Evolutionary conservation across 31 red algal genomes (phyloP).

Genomic region (Porphyra umbilicalis): DNA sequence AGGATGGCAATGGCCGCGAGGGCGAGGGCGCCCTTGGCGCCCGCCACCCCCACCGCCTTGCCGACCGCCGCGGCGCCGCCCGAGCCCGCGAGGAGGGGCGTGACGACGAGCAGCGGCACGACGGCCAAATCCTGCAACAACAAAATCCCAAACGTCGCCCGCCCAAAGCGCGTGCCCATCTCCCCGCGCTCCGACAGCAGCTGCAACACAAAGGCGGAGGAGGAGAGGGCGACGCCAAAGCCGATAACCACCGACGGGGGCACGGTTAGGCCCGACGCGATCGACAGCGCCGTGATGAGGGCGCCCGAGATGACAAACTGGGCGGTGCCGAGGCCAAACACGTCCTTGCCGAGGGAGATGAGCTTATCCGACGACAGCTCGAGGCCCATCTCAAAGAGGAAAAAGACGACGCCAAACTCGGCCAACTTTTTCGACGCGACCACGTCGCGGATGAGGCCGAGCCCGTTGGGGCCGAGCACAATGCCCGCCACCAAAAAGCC

Average conservation of each 20-base stretch:
- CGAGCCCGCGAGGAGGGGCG: constrained; percentile 70
- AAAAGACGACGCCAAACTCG: constrained; percentile 95
- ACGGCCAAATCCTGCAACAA: constrained; percentile 95
- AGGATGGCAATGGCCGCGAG: constrained; percentile 68
- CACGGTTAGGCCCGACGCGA: constrained; percentile 38
- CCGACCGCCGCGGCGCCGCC: constrained; percentile 61
- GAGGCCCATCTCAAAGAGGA: constrained; percentile 98
- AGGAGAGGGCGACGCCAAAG: constrained; percentile 76
- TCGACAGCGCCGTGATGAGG: constrained; percentile 34
- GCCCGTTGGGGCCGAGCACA: constrained; percentile 85
- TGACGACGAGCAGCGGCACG: constrained; percentile 86
- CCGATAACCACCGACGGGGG: constrained; percentile 69
- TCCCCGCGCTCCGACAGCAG: constrained; percentile 79
- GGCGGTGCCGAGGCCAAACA: constrained; percentile 84
- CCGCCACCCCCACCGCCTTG: constrained; percentile 66
- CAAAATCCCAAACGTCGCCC: constrained; percentile 89
- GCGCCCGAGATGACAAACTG: constrained; percentile 82
- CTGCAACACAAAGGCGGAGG: constrained; percentile 98
- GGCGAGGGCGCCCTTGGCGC: constrained; percentile 68
- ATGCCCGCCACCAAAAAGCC: constrained; percentile 92
- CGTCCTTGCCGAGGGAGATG: constrained; percentile 74
- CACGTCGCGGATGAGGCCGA: constrained; percentile 78
- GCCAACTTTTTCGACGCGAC: constrained; percentile 78
- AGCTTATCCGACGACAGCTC: constrained; percentile 79
- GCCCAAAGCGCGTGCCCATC: constrained; percentile 81